Percentiles rank a stretch among this genome's conserved stretches.
phyloP scores from a whole-genome alignment of 306 rosid genomes.

The Cajanus cajan region DNA sequence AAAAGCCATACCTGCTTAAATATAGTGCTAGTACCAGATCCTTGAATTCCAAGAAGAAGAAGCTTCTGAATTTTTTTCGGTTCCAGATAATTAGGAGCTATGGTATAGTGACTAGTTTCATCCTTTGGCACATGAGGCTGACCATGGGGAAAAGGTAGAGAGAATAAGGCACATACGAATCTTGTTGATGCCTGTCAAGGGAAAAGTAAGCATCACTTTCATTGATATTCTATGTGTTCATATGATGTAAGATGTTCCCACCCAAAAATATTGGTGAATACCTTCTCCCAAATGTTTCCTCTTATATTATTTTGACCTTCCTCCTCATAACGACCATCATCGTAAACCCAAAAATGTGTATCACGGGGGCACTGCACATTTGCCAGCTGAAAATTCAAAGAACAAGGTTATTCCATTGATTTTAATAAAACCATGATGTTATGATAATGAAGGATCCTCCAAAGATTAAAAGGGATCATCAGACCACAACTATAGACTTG shows the following conservation, averaged over 20 bases:
- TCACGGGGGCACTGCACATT: conserved; percentile 98
- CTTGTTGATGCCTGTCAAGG: conserved; percentile 81
- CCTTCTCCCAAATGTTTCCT: conserved; percentile 99
- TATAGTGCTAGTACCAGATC: conserved; percentile 97
- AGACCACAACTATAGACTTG: not conserved
- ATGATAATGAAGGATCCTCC: not conserved
- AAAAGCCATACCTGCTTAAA: conserved; percentile 79
- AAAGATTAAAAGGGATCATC: conserved; percentile 6
- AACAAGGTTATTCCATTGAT: conserved; percentile 19
- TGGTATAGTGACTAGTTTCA: conserved; percentile 77
- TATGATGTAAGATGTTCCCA: conserved; percentile 1
- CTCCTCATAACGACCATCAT: conserved; percentile 97
- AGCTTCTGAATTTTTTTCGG: conserved; percentile 88
- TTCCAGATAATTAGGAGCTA: conserved; percentile 78
- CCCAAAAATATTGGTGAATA: conserved; percentile 34
- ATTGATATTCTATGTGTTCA: conserved; percentile 24
- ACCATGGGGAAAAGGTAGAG: conserved; percentile 83
- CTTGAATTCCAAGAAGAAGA: conserved; percentile 88
- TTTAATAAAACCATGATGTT: conserved; percentile 6
- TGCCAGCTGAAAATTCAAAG: conserved; percentile 75
- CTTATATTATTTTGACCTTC: conserved; percentile 99
- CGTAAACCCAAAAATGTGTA: conserved; percentile 99
- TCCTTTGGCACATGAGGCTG: conserved; percentile 75
- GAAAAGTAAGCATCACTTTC: conserved; percentile 35
- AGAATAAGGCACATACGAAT: conserved; percentile 69